Evolutionary conservation across 2,329 filamentous ascomycete species (phyloP).

Genomic region (Sarocladiaceae sp.): DNA sequence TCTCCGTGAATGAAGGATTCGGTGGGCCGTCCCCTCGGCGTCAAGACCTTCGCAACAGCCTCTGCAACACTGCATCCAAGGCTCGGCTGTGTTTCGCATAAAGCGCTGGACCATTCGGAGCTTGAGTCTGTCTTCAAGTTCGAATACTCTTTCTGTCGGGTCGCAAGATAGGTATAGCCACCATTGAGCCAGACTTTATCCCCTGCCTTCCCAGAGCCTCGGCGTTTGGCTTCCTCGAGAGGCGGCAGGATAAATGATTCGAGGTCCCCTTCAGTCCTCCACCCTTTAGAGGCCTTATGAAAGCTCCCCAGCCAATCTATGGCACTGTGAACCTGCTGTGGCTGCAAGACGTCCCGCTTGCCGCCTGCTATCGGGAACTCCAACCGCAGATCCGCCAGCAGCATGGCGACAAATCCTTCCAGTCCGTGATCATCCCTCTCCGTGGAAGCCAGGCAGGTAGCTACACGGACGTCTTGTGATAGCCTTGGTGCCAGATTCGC

Average conservation of each 20-base stretch:
- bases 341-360: constrained; percentile 40
- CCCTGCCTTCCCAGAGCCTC: constrained; percentile 15
- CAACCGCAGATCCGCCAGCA: constrained; percentile 50
- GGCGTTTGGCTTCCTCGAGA: constrained; percentile 41
- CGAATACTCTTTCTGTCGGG: constrained; percentile 49
- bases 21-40: constrained; percentile 34
- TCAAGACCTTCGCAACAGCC: constrained; percentile 44
- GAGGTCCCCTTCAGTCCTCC: constrained; percentile 21
- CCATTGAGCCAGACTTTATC: constrained; percentile 52
- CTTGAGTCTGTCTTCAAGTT: constrained; percentile 36
- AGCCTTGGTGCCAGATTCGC: constrained; percentile 45
- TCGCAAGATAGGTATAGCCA: constrained; percentile 63
- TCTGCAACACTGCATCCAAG: constrained; percentile 33
- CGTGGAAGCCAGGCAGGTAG: constrained; percentile 42
- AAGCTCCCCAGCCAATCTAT: constrained; percentile 59
- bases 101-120: constrained; percentile 48
- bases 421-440: constrained; percentile 25
- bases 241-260: constrained; percentile 45
- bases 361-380: constrained; percentile 50
- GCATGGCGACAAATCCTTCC: constrained; percentile 40
- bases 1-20: constrained; percentile 62
- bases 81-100: constrained; percentile 31
- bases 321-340: constrained; percentile 43
- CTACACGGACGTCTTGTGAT: constrained; percentile 36
- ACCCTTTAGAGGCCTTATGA: constrained; percentile 47